Evolutionary conservation across 169 alveolate genomes (phyloP).

Genomic region (Cryptosporidium ryanae): DNA sequence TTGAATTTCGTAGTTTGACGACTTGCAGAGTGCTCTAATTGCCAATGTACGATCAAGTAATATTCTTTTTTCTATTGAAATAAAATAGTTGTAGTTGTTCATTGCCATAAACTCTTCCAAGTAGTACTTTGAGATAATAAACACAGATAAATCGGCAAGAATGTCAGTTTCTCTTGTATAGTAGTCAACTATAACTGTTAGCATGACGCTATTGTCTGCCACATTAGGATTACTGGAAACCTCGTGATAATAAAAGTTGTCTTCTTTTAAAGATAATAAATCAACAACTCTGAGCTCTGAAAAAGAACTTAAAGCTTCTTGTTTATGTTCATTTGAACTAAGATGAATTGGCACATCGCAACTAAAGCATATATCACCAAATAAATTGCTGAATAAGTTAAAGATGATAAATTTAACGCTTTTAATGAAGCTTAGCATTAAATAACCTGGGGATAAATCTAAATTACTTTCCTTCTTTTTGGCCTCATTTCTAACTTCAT

Average conservation of each 20-base stretch:
- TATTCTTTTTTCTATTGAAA: conserved; percentile 5
- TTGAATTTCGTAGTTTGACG: not conserved
- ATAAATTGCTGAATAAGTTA: not conserved
- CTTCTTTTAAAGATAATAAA: conserved; percentile 5
- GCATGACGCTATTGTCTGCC: not conserved
- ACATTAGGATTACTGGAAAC: not conserved
- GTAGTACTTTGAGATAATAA: not conserved
- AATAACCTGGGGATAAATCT: not conserved
- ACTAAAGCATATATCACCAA: not conserved
- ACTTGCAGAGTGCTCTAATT: not conserved
- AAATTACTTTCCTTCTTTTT: not conserved
- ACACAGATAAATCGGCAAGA: conserved; percentile 11
- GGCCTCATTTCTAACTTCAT: not conserved
- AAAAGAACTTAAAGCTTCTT: not conserved
- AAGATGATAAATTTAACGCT: not conserved
- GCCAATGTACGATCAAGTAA: conserved; percentile 17
- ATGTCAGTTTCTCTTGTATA: conserved; percentile 24
- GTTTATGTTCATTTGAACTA: not conserved
- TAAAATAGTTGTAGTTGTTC: not conserved
- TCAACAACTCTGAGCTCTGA: conserved; percentile 26
- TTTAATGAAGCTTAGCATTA: not conserved
- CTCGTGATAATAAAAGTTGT: conserved; percentile 24
- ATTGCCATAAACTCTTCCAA: not conserved
- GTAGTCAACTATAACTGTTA: conserved; percentile 12
- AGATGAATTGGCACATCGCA: not conserved